Conservation (phyloP, 2,329 filamentous ascomycete genomes). For the Neoarthrinium moseri region DNA sequence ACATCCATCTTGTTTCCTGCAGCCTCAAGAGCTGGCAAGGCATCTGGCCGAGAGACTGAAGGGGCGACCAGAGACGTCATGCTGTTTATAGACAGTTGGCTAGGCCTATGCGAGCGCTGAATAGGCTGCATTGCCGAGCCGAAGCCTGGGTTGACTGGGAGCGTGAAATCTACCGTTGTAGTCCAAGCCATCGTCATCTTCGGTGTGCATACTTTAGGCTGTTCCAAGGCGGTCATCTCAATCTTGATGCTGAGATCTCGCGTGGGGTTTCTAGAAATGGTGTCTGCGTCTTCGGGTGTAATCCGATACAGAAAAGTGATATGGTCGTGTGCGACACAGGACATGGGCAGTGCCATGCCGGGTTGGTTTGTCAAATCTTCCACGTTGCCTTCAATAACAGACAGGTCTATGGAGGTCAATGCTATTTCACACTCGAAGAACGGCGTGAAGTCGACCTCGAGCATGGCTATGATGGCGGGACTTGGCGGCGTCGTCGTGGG, state of each 20-base stretch:
- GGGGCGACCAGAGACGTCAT: slow-evolving; percentile 57
- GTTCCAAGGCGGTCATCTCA: slow-evolving; percentile 55
- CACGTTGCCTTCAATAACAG: slow-evolving; percentile 56
- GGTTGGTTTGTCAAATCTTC: slow-evolving; percentile 54
- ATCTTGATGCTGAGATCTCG: slow-evolving; percentile 60
- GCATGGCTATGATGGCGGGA: slow-evolving; percentile 63
- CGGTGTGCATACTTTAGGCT: slow-evolving; percentile 58
- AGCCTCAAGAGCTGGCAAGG: slow-evolving; percentile 58
- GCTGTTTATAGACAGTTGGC: slow-evolving; percentile 62
- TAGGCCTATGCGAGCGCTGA: slow-evolving; percentile 59
- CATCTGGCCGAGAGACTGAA: slow-evolving; percentile 56
- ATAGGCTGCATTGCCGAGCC: slow-evolving; percentile 56
- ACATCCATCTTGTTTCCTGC: slow-evolving; percentile 44
- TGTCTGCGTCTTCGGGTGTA: slow-evolving; percentile 47
- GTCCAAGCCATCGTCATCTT: slow-evolving; percentile 66
- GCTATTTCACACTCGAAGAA: slow-evolving; percentile 66
- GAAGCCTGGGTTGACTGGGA: slow-evolving; percentile 63
- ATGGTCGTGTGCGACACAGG: slow-evolving; percentile 71
- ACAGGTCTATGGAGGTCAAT: slow-evolving; percentile 58
- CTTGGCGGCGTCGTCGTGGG: slow-evolving; percentile 58
- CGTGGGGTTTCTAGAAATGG: slow-evolving; percentile 42
- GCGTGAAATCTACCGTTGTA: slow-evolving; percentile 67
- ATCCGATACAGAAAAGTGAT: slow-evolving; percentile 73
- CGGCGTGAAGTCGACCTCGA: slow-evolving; percentile 73
- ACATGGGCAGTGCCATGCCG: slow-evolving; percentile 53